phyloP scores from a whole-genome alignment of 495 filamentous ascomycete species.

The Neurospora sp. region DNA sequence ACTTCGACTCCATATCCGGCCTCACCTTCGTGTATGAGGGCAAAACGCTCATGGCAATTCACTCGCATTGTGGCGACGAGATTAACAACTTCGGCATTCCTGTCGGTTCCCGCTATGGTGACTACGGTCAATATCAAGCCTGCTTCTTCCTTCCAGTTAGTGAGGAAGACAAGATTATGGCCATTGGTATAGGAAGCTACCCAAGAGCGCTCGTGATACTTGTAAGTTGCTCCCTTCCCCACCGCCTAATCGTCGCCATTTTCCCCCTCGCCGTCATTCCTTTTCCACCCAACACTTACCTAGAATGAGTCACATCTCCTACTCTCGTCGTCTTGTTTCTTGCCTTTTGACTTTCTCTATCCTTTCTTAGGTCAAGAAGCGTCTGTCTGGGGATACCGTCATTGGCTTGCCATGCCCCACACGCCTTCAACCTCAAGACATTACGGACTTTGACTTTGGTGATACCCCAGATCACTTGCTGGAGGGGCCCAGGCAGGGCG shows the following conservation, averaged over 20 bases:
- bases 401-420: background rate
- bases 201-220: background rate
- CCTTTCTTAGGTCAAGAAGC: background rate
- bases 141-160: background rate
- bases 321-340: background rate
- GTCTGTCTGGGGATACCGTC: background rate
- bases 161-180: background rate
- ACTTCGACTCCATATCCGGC: background rate
- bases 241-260: background rate
- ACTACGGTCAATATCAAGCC: background rate
- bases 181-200: background rate
- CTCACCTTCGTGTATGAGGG: background rate
- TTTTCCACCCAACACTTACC: background rate
- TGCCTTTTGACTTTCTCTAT: background rate
- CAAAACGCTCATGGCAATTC: background rate
- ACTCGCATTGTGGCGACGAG: background rate
- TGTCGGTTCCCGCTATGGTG: background rate
- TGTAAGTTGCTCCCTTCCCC: background rate
- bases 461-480: too few species aligned
- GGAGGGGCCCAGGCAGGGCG: too few species aligned
- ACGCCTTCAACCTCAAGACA: background rate
- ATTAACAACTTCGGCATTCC: background rate
- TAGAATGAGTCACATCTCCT: background rate
- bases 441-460: too few species aligned
- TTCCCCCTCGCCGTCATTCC: background rate